Evolutionary conservation across 768 basidiomycete species (phyloP).

Genomic region (Calocybe gangraenosa): DNA sequence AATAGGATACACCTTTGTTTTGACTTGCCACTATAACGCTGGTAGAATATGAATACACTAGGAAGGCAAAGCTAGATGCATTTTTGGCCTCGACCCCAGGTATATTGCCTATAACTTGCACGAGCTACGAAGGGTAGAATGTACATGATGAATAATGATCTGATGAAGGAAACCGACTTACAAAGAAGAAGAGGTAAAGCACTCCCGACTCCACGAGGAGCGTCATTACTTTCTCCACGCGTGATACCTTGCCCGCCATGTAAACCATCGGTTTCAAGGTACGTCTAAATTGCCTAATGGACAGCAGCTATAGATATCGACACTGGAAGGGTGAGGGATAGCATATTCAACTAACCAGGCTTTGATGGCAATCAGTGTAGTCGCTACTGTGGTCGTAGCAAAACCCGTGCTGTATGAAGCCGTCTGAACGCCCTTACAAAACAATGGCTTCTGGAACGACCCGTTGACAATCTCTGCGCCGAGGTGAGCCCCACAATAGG

Average conservation of each 20-base stretch:
- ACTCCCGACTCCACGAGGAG: constrained; percentile 6
- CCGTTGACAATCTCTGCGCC: constrained; percentile 9
- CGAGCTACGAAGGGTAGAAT: not conserved
- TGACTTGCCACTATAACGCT: constrained; percentile 6
- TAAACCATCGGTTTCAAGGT: not conserved
- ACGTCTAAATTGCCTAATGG: constrained; percentile 3
- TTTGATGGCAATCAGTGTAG: constrained; percentile 1
- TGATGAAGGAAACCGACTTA: not conserved
- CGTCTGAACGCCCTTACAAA: constrained; percentile 8
- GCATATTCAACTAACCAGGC: not conserved
- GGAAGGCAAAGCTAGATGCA: constrained; percentile 4
- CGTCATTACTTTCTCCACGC: constrained; percentile 2
- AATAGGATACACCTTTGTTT: too few species aligned
- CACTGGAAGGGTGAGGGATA: not conserved
- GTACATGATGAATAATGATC: not conserved
- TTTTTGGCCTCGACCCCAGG: not conserved
- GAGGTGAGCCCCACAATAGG: constrained; percentile 5
- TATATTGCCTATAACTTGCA: not conserved
- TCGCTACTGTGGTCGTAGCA: constrained; percentile 4
- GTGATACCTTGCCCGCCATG: not conserved
- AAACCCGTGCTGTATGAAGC: not conserved
- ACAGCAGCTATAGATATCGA: not conserved
- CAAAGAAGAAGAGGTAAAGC: constrained; percentile 5
- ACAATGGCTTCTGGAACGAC: constrained; percentile 6
- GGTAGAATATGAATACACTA: constrained; percentile 6